Evolutionary conservation across 139 green algal species (phyloP), one percentile per base, ranked within the genome.

Genomic region (Monoraphidium neglectum): DNA sequence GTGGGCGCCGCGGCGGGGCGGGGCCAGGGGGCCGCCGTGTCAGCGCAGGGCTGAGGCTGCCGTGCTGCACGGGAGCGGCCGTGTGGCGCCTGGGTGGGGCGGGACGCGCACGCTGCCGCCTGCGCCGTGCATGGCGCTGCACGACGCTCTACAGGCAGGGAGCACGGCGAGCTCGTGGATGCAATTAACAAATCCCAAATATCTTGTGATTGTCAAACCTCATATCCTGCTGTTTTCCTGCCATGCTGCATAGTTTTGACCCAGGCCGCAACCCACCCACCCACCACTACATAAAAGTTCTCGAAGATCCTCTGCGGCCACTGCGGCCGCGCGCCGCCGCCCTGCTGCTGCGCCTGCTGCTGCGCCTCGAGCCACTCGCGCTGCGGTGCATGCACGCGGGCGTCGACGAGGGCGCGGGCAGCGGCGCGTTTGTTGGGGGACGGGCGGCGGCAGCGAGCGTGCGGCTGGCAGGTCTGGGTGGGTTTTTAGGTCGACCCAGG

Each of bases 281-380:
- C 60, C 67, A 94, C 91, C 78, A 93, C 83, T 23, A 96, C 76
- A 35, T 86, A 82, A 69, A 96, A 96, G 62, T 88, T 79, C 76
- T 96, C 92, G 62, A 88, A 90, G 18, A 93, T 70, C 62, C 91
- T 86, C 6, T 87, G 72, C 0, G 86, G 87, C 86, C 87, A 92
- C 0, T 74, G 80, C 0, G 77, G 51, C 6, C 83, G 72, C 32
- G 81, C 69, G 21, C 60, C 63, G 15, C 73, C n/a, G n/a, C n/a
- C n/a, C n/a, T n/a, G n/a, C n/a, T n/a, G 66, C 38, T 88, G 81
- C 38, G 64, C 49, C 43, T 76, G 73, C 24, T 67, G 70, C 64
- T 88, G 82, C 0, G 68, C 51, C 54, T 87, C 85, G 3, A 90
- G 69, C 89, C 89, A 93, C 60, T 87, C 82, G 1, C 88, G 80